A percentile compares a stretch with the other conserved stretches of the same genome.
These are phyloP conservation scores for Persicaria maculosa DNA, from an alignment of 148 eudicot species.

Conservation along the genomic window DNA sequence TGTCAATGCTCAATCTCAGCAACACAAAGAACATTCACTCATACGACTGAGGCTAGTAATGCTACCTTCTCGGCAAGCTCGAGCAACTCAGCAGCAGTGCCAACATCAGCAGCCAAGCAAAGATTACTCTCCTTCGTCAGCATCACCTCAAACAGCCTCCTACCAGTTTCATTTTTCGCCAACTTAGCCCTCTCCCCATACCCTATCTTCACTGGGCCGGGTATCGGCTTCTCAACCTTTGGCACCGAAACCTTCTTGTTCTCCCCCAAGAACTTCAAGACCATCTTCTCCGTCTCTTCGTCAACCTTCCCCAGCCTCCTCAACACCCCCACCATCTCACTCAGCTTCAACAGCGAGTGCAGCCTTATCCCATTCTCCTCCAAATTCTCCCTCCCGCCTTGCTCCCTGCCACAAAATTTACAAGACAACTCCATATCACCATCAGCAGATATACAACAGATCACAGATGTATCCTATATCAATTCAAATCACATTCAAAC, in stretches of 20 bases:
- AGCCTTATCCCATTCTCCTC: slow-evolving; percentile 61
- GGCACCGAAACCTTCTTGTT: slow-evolving; percentile 59
- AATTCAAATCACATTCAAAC: neutral
- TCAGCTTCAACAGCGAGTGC: slow-evolving; percentile 70
- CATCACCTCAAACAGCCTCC: slow-evolving; percentile 82
- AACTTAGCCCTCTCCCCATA: slow-evolving; percentile 64
- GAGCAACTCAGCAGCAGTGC: slow-evolving; percentile 81
- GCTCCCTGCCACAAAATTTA: slow-evolving; percentile 38
- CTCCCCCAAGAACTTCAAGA: slow-evolving; percentile 62
- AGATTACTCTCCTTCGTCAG: slow-evolving; percentile 66
- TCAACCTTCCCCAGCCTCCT: slow-evolving; percentile 68
- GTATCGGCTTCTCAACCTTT: slow-evolving; percentile 18
- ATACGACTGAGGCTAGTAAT: too few relatives aligned
- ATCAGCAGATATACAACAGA: neutral
- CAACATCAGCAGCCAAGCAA: slow-evolving; percentile 92
- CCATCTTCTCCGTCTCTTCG: slow-evolving; percentile 65
- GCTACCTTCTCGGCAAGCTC: slow-evolving; percentile 74
- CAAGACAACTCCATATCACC: neutral
- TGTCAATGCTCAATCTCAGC: too few relatives aligned
- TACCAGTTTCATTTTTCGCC: slow-evolving; percentile 66
- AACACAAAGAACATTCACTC: neutral
- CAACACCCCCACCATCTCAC: slow-evolving; percentile 78
- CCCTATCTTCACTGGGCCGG: slow-evolving; percentile 33
- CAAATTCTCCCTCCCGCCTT: slow-evolving; percentile 81
- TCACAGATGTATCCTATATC: neutral